Evolutionary conservation across 306 rosid species (phyloP), one percentile per base, ranked within the genome.

Genomic region (Begonia peltatifolia): DNA sequence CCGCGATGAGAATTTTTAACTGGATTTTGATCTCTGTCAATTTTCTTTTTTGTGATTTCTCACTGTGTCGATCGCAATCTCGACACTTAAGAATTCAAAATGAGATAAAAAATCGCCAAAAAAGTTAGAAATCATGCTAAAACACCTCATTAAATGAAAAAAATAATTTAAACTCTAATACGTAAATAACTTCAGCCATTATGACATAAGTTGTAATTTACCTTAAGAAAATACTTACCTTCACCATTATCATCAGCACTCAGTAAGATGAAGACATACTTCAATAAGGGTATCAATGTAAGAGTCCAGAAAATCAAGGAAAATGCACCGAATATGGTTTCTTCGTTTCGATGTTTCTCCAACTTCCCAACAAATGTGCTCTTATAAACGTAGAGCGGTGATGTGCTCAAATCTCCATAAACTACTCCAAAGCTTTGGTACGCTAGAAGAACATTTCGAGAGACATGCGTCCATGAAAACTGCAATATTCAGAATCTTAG

Each of bases 371-470:
- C 10, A 61, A 81, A 82, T 41, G 74, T 79, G 81, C 95, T 82
- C 6, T 76, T 63, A 50, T 68, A 86, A 57, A 82, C 93, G 56
- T 86, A 86, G 36, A 86, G 93, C 42, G 95, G 95, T 23, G 95
- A 86, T 61, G 95, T 86, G 56, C 95, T 73, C 61, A 86, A 76
- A 69, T 86, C 95, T 57, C 95, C 93, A 48, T 86, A 86, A 48
- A 86, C 93, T 13, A 86, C 93, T 12, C 95, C 95, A 61, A 82
- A 79, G 75, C 95, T 86, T 75, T 86, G 95, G 70, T 79, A 86
- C 12, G 95, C 93, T 55, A 86, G 68, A 50, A 86, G 11, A 3
- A 86, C 56, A 67, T 72, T 82, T 71, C 75, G 77, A 11, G 81
- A 60, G 48, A 86, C 68, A 52, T 60, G 70, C 16, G 62, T 74